phyloP scores from a whole-genome alignment of 164 flowering plant species.

The Vitis riparia region DNA sequence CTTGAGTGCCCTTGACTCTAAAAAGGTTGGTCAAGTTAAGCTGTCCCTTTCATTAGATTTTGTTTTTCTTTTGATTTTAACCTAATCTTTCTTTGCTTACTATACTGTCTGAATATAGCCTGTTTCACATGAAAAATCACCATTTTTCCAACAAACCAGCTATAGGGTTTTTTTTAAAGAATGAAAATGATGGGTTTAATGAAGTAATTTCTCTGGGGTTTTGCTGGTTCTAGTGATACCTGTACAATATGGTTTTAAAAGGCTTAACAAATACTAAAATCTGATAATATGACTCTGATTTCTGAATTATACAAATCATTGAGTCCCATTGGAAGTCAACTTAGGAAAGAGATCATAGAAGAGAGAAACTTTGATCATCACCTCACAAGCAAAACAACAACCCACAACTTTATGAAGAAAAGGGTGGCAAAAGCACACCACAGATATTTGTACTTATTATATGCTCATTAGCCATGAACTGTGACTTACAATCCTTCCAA shows the following conservation, averaged over 20 bases:
- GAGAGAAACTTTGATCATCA: not conserved
- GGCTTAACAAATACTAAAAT: too few species aligned
- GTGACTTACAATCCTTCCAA: conserved; percentile 29
- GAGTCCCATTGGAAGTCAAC: not conserved
- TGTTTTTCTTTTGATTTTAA: too few species aligned
- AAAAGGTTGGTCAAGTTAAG: too few species aligned
- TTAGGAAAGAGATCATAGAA: not conserved
- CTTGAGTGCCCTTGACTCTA: too few species aligned
- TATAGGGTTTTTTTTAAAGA: too few species aligned
- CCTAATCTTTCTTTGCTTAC: too few species aligned
- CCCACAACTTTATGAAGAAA: conserved; percentile 1
- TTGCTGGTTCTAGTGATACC: not conserved
- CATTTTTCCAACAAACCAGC: too few species aligned
- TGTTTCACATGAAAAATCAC: too few species aligned
- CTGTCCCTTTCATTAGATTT: too few species aligned
- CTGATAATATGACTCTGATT: not conserved
- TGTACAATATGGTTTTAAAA: too few species aligned
- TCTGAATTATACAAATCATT: not conserved
- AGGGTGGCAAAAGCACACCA: conserved; percentile 4
- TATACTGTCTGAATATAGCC: too few species aligned
- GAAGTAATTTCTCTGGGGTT: not conserved
- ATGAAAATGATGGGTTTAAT: too few species aligned
- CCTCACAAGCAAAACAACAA: conserved; percentile 1
- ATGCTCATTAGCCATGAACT: conserved; percentile 20
- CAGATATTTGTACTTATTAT: conserved; percentile 15